Conservation (phyloP, 495 filamentous ascomycete genomes). For the Penicillium argentinense region DNA sequence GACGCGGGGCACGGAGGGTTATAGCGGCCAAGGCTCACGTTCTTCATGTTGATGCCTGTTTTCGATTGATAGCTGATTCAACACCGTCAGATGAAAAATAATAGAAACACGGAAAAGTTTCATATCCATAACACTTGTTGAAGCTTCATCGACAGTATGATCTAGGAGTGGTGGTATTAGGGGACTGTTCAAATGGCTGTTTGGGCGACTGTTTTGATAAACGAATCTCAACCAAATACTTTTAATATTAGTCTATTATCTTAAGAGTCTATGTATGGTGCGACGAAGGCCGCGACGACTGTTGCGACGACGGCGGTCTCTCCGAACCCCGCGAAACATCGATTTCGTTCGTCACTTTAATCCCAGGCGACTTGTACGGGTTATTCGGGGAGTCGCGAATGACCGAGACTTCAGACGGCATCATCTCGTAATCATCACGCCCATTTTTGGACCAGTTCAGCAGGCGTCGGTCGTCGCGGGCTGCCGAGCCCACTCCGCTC, state of each 20-base stretch:
- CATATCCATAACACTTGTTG: too few species aligned
- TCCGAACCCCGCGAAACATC: slow-evolving; percentile 3
- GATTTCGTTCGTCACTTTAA: slow-evolving; percentile 25
- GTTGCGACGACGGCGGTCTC: slow-evolving; percentile 6
- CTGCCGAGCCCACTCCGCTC: slow-evolving; percentile 12
- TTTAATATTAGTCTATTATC: slow-evolving; percentile 1
- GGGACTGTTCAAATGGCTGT: too few species aligned
- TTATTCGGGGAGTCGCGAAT: slow-evolving; percentile 5
- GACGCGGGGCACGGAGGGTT: too few species aligned
- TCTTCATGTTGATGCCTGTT: too few species aligned
- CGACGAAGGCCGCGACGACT: slow-evolving; percentile 10
- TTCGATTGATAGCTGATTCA: too few species aligned
- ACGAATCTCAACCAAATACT: too few species aligned
- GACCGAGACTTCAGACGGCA: slow-evolving; percentile 27
- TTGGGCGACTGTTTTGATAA: too few species aligned
- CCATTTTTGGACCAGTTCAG: slow-evolving; percentile 24
- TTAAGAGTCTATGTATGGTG: slow-evolving; percentile 4
- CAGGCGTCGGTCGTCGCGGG: slow-evolving; percentile 25
- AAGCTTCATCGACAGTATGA: too few species aligned
- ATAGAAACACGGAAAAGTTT: too few species aligned
- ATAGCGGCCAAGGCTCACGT: too few species aligned
- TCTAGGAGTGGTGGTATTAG: too few species aligned
- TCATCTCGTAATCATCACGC: slow-evolving; percentile 32
- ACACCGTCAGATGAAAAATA: too few species aligned
- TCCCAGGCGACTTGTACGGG: slow-evolving; percentile 13